Percentiles rank a stretch among this genome's conserved stretches.
Conservation (phyloP, 1,284 basidiomycete genomes). For the Ustilago cynodontis region DNA sequence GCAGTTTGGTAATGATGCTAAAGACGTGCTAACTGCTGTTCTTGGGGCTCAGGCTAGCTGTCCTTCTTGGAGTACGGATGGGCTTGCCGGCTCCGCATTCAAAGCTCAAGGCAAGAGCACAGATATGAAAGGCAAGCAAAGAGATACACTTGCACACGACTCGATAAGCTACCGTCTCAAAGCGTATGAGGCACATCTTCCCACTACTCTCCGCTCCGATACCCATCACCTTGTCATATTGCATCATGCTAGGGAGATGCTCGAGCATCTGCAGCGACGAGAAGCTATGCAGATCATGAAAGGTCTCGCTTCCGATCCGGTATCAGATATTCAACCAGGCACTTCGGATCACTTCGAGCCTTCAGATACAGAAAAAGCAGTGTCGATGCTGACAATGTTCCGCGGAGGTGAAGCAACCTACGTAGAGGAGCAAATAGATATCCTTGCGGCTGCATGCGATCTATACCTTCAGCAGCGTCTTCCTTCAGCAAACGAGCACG, state of each 20-base stretch:
- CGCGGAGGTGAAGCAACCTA: slow-evolving; percentile 39
- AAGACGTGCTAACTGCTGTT: slow-evolving; percentile 43
- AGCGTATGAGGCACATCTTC: slow-evolving; percentile 43
- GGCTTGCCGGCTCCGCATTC: neutral
- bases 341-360: neutral
- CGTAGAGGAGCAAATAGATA: slow-evolving; percentile 43
- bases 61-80: slow-evolving; percentile 20
- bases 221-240: slow-evolving; percentile 49
- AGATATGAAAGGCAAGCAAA: neutral
- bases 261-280: slow-evolving; percentile 52
- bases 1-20: slow-evolving; percentile 44
- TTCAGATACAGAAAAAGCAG: slow-evolving; percentile 28
- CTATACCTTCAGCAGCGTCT: slow-evolving; percentile 41
- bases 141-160: slow-evolving; percentile 7
- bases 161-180: slow-evolving; percentile 20
- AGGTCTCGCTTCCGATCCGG: neutral
- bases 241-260: slow-evolving; percentile 45
- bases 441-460: slow-evolving; percentile 49
- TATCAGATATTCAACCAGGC: neutral
- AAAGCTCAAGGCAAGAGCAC: neutral
- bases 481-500: neutral
- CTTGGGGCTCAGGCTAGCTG: slow-evolving; percentile 35
- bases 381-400: slow-evolving; percentile 49
- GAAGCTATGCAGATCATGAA: slow-evolving; percentile 45
- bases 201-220: slow-evolving; percentile 39